Percentiles rank a stretch among this genome's conserved stretches.
Evolutionary conservation across 2,329 filamentous ascomycete species (phyloP).

Genomic region (Myriangium duriaei): DNA sequence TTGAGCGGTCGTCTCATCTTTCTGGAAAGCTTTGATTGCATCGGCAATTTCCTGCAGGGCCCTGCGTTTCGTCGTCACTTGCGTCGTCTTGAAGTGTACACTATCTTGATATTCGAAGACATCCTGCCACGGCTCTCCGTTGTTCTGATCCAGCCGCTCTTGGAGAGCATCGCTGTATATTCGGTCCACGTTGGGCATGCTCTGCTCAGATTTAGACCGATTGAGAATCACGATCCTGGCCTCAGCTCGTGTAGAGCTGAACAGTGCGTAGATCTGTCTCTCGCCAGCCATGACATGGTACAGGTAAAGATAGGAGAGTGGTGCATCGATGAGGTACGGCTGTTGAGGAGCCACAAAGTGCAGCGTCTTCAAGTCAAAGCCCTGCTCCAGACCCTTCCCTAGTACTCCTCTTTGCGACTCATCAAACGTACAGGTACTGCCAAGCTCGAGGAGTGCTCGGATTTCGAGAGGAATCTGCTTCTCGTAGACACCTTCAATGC

Average conservation of each 20-base stretch:
- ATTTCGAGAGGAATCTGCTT: constrained; percentile 79
- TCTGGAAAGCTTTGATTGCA: constrained; percentile 77
- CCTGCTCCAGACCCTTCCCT: constrained; percentile 82
- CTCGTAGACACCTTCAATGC: constrained; percentile 95
- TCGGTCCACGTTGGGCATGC: constrained; percentile 79
- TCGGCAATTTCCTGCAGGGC: constrained; percentile 81
- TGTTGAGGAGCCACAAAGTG: constrained; percentile 53
- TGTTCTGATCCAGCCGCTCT: constrained; percentile 51
- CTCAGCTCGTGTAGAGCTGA: constrained; percentile 68
- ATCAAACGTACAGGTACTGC: constrained; percentile 87
- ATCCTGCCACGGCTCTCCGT: constrained; percentile 61
- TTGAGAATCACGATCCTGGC: constrained; percentile 85
- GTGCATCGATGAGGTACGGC: constrained; percentile 63
- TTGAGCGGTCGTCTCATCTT: constrained; percentile 66
- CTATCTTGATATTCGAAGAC: constrained; percentile 80
- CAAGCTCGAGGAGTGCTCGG: constrained; percentile 76
- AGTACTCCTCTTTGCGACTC: constrained; percentile 80
- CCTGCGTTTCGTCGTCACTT: constrained; percentile 81
- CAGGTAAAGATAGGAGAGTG: constrained; percentile 75
- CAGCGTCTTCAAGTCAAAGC: constrained; percentile 74
- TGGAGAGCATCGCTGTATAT: constrained; percentile 70
- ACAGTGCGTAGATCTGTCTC: constrained; percentile 82
- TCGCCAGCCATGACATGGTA: constrained; percentile 89
- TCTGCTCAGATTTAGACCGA: constrained; percentile 65
- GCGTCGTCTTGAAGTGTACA: constrained; percentile 71